phyloP scores from a whole-genome alignment of 768 basidiomycete genomes.

The Leucosporidium creatinivorum region DNA sequence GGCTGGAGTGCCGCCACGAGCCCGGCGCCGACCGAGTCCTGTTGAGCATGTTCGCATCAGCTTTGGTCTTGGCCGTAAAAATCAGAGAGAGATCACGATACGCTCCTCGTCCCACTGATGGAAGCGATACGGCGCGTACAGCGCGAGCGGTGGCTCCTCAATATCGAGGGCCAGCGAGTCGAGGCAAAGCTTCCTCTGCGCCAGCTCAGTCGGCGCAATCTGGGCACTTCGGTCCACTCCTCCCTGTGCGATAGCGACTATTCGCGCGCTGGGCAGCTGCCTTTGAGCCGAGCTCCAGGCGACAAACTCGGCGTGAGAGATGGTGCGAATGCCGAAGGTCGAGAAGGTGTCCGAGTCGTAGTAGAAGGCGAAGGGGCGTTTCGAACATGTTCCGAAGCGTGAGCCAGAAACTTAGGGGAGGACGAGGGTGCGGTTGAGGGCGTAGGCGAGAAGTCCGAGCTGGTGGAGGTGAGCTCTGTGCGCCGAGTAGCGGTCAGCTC shows the following conservation, averaged over 20 bases:
- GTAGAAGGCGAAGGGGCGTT: slow-evolving; percentile 49
- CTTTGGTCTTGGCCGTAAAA: too few species aligned
- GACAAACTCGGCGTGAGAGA: slow-evolving; percentile 24
- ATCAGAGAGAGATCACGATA: slow-evolving; percentile 21
- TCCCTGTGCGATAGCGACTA: too few species aligned
- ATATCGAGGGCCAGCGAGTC: slow-evolving; percentile 33
- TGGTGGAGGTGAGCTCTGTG: slow-evolving; percentile 47
- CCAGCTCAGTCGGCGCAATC: slow-evolving; percentile 6
- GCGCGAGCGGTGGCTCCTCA: slow-evolving; percentile 25
- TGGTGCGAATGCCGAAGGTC: slow-evolving; percentile 24
- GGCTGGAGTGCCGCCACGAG: slow-evolving; percentile 17
- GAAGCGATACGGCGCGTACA: slow-evolving; percentile 34
- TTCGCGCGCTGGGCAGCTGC: too few species aligned
- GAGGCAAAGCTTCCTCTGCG: slow-evolving; percentile 23
- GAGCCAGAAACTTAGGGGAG: slow-evolving; percentile 54
- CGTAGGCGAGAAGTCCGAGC: slow-evolving; percentile 47
- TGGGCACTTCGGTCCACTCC: too few species aligned
- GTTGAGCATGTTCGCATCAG: slow-evolving; percentile 30
- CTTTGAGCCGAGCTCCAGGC: too few species aligned
- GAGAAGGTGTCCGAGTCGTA: slow-evolving; percentile 43
- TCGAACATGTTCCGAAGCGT: slow-evolving; percentile 49
- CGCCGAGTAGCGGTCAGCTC: too few species aligned
- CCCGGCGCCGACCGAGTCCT: slow-evolving; percentile 32
- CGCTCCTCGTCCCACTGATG: slow-evolving; percentile 26
- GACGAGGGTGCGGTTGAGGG: slow-evolving; percentile 52